Conservation (phyloP, 2,329 filamentous ascomycete genomes). For the Pseudophaeomoniella oleicola region DNA sequence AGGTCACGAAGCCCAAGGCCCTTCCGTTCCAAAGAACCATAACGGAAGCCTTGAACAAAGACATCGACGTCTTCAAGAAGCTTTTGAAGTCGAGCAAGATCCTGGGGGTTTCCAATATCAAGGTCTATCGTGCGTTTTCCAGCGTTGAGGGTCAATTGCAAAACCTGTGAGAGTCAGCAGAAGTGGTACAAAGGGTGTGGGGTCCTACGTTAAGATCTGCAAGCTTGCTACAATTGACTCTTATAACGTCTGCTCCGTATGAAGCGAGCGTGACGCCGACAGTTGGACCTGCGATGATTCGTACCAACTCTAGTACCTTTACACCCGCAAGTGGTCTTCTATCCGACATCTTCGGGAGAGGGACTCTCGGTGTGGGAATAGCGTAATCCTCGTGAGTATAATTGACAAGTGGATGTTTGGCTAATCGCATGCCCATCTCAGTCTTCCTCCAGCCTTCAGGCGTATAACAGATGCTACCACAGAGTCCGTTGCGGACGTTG, state of each 20-base stretch:
- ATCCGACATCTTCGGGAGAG: slow-evolving; percentile 18
- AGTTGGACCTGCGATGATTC: slow-evolving; percentile 30
- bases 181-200: background rate
- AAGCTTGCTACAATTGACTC: slow-evolving; percentile 27
- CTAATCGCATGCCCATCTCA: slow-evolving; percentile 27
- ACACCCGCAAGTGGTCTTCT: slow-evolving; percentile 28
- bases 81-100: slow-evolving; percentile 23
- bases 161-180: slow-evolving; percentile 24
- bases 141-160: slow-evolving; percentile 54
- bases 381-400: slow-evolving; percentile 20
- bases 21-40: slow-evolving; percentile 36
- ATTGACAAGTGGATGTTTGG: slow-evolving; percentile 29
- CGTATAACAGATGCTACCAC: slow-evolving; percentile 29
- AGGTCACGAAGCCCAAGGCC: slow-evolving; percentile 41
- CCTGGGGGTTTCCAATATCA: slow-evolving; percentile 29
- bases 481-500: slow-evolving; percentile 26
- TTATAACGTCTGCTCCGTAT: slow-evolving; percentile 32
- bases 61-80: slow-evolving; percentile 35
- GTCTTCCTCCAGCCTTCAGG: slow-evolving; percentile 29
- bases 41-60: slow-evolving; percentile 39
- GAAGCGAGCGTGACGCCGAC: slow-evolving; percentile 27
- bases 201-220: slow-evolving; percentile 17
- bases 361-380: slow-evolving; percentile 17
- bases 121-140: slow-evolving; percentile 52
- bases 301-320: slow-evolving; percentile 34